Conservation (phyloP, 768 basidiomycete species). For the Leccinum subgranulosum region DNA sequence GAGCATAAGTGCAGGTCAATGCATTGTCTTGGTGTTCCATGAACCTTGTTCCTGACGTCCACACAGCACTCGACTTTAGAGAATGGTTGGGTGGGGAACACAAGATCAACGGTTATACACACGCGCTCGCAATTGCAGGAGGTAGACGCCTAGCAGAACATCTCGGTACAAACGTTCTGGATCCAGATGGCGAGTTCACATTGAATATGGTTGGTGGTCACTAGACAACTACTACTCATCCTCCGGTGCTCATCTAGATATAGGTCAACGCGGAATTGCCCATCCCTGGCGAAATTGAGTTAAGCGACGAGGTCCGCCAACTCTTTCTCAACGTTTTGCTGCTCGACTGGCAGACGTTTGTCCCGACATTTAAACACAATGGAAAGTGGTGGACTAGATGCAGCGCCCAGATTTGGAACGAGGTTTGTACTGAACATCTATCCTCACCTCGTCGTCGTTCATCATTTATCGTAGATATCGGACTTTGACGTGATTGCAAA, state of each 20-base stretch:
- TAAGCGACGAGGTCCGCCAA: conserved; percentile 8
- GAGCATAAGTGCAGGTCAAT: conserved; percentile 50
- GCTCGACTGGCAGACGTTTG: conserved; percentile 20
- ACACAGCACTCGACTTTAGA: conserved; percentile 68
- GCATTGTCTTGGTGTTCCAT: neutral
- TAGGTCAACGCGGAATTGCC: conserved; percentile 45
- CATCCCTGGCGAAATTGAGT: conserved; percentile 24
- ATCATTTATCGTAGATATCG: conserved; percentile 22
- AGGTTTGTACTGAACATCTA: conserved; percentile 16
- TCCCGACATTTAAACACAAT: conserved; percentile 21
- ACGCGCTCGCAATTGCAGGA: conserved; percentile 62
- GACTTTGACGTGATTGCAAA: conserved; percentile 29
- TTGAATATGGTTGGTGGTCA: conserved; percentile 57
- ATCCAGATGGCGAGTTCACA: conserved; percentile 58
- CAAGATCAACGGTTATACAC: conserved; percentile 68
- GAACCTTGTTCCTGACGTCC: conserved; percentile 3
- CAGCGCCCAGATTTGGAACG: conserved; percentile 32
- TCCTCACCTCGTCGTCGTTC: neutral
- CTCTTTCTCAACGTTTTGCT: conserved; percentile 20
- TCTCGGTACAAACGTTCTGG: conserved; percentile 61
- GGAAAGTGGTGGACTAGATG: conserved; percentile 33
- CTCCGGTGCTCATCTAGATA: neutral
- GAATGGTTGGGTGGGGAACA: conserved; percentile 72
- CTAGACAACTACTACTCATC: neutral
- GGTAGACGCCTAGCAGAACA: conserved; percentile 57